Conservation (phyloP, 2,329 filamentous ascomycete genomes). For the Colletotrichum lentis region DNA sequence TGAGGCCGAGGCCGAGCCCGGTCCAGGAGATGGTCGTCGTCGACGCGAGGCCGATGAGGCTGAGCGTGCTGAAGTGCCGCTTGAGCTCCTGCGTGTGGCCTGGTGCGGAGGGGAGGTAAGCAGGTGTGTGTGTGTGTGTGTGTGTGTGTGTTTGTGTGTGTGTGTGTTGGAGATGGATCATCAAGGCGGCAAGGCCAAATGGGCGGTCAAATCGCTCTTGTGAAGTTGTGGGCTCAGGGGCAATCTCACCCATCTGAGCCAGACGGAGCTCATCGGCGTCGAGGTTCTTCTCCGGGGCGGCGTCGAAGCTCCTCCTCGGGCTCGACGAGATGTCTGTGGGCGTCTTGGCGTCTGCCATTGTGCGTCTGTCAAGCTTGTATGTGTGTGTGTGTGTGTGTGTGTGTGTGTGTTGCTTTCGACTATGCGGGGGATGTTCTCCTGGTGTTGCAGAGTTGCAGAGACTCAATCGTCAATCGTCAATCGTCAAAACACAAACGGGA, state of each 20-base stretch:
- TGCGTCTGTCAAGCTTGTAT: not conserved
- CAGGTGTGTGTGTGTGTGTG: too few relatives aligned
- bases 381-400: too few relatives aligned
- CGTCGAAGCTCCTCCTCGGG: constrained; percentile 30
- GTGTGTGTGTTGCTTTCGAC: too few relatives aligned
- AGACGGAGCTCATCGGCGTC: constrained; percentile 53
- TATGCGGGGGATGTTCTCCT: too few relatives aligned
- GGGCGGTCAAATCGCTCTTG: not conserved
- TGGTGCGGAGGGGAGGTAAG: too few relatives aligned
- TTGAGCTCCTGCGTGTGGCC: constrained; percentile 60
- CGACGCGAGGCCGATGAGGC: constrained; percentile 58
- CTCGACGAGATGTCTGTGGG: constrained; percentile 29
- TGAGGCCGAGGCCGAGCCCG: constrained; percentile 54
- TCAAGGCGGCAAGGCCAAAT: too few relatives aligned
- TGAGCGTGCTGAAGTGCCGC: constrained; percentile 57
- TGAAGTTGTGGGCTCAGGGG: too few relatives aligned
- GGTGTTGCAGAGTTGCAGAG: too few relatives aligned
- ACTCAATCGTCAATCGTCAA: not conserved
- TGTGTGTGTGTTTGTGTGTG: too few relatives aligned
- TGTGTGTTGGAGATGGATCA: constrained; percentile 1
- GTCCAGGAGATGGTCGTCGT: constrained; percentile 62
- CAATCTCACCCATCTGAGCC: constrained; percentile 53
- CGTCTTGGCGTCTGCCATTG: constrained; percentile 22
- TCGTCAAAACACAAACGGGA: too few relatives aligned
- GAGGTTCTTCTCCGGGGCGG: constrained; percentile 21